These are phyloP conservation scores for Pseudotsuga menziesii DNA, from an alignment of 75 land plant species.

Conservation along the genomic window DNA sequence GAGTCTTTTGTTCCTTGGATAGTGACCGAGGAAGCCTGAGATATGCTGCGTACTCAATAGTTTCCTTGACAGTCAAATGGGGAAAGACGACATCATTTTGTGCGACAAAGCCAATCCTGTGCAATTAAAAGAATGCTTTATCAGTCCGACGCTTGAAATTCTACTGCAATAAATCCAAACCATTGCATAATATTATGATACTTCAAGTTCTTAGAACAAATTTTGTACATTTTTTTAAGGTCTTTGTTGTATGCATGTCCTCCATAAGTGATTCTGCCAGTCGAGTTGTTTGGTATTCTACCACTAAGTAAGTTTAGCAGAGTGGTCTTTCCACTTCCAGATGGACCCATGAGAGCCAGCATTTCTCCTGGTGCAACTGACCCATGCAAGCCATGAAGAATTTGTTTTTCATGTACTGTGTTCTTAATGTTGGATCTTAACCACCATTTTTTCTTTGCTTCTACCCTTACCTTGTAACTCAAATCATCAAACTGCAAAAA, in stretches of 20 bases:
- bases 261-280: slow-evolving; percentile 13
- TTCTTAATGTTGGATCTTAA: background rate
- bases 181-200: background rate
- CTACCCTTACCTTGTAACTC: slow-evolving; percentile 12
- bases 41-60: slow-evolving; percentile 26
- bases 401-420: slow-evolving; percentile 3
- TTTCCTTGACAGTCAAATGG: slow-evolving; percentile 39
- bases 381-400: slow-evolving; percentile 17
- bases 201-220: background rate
- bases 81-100: slow-evolving; percentile 36
- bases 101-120: slow-evolving; percentile 43
- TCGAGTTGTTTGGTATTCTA: background rate
- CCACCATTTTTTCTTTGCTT: background rate
- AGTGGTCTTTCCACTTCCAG: slow-evolving; percentile 25
- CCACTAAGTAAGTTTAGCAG: slow-evolving; percentile 12
- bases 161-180: background rate
- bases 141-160: background rate
- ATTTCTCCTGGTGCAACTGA: slow-evolving; percentile 16
- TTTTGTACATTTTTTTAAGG: slow-evolving; percentile 10
- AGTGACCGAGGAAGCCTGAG: slow-evolving; percentile 19
- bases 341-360: slow-evolving; percentile 24
- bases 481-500: slow-evolving; percentile 14
- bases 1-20: background rate
- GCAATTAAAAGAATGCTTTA: background rate
- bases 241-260: slow-evolving; percentile 14